Evolutionary conservation across 2,329 filamentous ascomycete species (phyloP), one percentile per base, ranked within the genome.

Genomic region (Lasiodiplodia theobromae): DNA sequence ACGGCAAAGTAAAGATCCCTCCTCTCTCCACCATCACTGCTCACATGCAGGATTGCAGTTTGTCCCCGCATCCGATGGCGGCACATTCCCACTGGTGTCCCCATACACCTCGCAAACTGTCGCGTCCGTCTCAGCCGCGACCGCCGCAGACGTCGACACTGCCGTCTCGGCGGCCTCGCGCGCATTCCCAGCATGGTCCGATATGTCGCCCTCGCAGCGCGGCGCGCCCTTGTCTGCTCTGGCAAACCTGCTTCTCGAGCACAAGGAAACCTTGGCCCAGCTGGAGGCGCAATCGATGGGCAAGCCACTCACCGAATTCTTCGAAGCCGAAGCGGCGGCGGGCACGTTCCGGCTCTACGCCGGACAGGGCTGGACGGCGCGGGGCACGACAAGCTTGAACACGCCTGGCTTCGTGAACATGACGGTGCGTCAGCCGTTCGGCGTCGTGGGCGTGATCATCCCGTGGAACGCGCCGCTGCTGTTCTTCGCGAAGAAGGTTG

Each of bases 171-270:
- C 74, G 11, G 75, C 74, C 6, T 64, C 72, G 54, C 70, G 70
- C 2, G 75, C 75, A 3, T 74, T 73, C 23, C 73, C 74, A 37
- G 68, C 71, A 70, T 77, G 75, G 75, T 78, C 74, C 54, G 78
- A 77, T 28, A 74, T 82, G 0, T 71, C 77, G 0, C 76, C 79
- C 7, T 71, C 72, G 10, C 73, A 78, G 37, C 81, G 84, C 47
- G 76, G 79, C 40, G 77, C 78, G 25, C 79, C 82, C 18, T 72
- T 86, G 71, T 69, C 80, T 66, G 82, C 81, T 68, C 76, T 86
- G 21, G 84, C 83, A 1, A 25, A n/a, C 6, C 65, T 67, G 71
- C 77, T 34, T 72, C 70, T 63, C 70, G 64, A 71, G 73, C 66
- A 49, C 31, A 52, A 40, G 10, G 40, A 28, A 18, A 21, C 58